phyloP scores from a whole-genome alignment of 2,329 filamentous ascomycete genomes.

The Passalora sequoiae region DNA sequence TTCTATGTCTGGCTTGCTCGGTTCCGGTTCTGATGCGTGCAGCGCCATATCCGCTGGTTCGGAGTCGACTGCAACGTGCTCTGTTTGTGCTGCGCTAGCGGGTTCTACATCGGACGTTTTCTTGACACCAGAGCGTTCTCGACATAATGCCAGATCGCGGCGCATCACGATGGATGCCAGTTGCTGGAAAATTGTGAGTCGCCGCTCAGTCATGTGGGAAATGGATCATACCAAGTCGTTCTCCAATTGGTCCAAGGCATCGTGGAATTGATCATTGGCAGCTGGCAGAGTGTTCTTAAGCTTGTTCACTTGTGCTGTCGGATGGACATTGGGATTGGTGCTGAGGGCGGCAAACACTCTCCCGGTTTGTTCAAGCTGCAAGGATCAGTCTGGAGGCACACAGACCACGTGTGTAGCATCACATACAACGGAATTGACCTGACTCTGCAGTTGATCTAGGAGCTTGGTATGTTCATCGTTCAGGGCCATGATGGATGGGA shows the following conservation, averaged over 20 bases:
- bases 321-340: slow-evolving; percentile 20
- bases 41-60: neutral
- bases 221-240: slow-evolving; percentile 38
- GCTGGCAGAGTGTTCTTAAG: slow-evolving; percentile 37
- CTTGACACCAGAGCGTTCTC: slow-evolving; percentile 19
- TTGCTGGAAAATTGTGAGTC: slow-evolving; percentile 20
- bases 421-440: slow-evolving; percentile 46
- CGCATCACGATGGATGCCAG: slow-evolving; percentile 32
- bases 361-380: slow-evolving; percentile 41
- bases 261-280: slow-evolving; percentile 43
- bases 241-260: slow-evolving; percentile 50
- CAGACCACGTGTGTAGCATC: slow-evolving; percentile 1
- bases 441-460: slow-evolving; percentile 43
- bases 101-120: no score
- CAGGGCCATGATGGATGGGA: slow-evolving; percentile 14
- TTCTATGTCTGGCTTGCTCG: slow-evolving; percentile 6
- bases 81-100: no score
- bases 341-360: slow-evolving; percentile 42
- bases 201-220: neutral
- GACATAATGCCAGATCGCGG: slow-evolving; percentile 32
- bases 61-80: no score
- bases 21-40: neutral
- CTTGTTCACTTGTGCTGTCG: slow-evolving; percentile 32
- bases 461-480: slow-evolving; percentile 21
- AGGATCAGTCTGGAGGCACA: slow-evolving; percentile 6